phyloP scores from a whole-genome alignment of 441 rosid genomes.

The Pelargonium citronellum region DNA sequence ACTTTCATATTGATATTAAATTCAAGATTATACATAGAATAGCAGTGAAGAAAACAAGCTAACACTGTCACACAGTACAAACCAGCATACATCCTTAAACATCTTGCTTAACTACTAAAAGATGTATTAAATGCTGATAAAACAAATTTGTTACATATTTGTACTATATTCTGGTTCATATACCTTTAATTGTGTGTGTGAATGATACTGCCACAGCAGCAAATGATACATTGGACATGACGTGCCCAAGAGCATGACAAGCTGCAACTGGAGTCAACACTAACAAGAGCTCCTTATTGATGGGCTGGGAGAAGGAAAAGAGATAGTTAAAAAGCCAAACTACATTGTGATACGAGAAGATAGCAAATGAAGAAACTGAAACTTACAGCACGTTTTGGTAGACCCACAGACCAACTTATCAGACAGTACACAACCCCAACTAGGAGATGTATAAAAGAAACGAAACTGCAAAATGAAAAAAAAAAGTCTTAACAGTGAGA shows the following conservation, averaged over 20 bases:
- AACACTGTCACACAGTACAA: too few relatives aligned
- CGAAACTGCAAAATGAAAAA: not conserved
- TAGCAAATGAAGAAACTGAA: not conserved
- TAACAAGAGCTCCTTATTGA: conserved; percentile 37
- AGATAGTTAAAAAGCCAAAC: not conserved
- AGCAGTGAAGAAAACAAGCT: too few relatives aligned
- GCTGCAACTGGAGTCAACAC: conserved; percentile 53
- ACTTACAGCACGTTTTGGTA: conserved; percentile 6
- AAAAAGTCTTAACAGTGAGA: not conserved
- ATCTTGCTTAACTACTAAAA: too few relatives aligned
- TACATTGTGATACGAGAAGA: not conserved
- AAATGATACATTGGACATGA: conserved; percentile 62
- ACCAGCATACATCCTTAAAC: too few relatives aligned
- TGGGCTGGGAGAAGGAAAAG: too few relatives aligned
- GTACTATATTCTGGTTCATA: not conserved
- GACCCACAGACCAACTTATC: not conserved
- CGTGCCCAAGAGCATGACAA: conserved; percentile 69
- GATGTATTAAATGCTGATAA: too few relatives aligned
- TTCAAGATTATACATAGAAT: too few relatives aligned
- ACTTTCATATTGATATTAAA: too few relatives aligned
- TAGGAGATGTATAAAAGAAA: not conserved
- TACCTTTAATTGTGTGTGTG: conserved; percentile 64
- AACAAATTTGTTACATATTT: not conserved
- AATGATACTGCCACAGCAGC: conserved; percentile 69
- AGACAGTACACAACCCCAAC: conserved; percentile 1